Evolutionary conservation across 495 filamentous ascomycete species (phyloP), one percentile per base, ranked within the genome.

Genomic region (Penicillium salamii): DNA sequence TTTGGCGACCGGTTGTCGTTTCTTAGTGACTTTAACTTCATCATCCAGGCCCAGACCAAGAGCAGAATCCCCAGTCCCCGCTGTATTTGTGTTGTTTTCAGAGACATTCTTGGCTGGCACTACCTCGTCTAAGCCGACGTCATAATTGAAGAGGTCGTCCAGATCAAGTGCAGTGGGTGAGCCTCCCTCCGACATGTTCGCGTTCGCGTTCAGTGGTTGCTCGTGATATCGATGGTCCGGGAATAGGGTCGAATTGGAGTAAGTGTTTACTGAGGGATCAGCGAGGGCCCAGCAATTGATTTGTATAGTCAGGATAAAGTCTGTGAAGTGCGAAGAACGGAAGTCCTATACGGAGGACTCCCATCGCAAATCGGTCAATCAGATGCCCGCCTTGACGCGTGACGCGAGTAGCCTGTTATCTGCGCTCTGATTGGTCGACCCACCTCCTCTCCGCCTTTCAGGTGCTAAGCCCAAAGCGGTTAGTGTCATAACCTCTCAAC

Each of bases 11-110:
- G 89, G 87, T 15, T 73, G 80, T 54, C 89, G 77, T 59, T 85
- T 88, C 67, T 85, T 92, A 5, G 76, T 78, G 7, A 96, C 74
- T 53, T 87, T 86, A 52, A 99, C 78, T 57, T 96, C 89, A 54
- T 92, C 85, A 48, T 97, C 92, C 36, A 96, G 81, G 7, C 90
- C 90, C 17, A 95, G 63, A 3, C 66, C 56, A 15, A 73, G 47
- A 6, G 60, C 43, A 18, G 59, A 52, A 43, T 69, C 63, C 3
- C 52, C 76, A 62, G 47, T 62, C 41, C 59, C 46, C 52, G 44
- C 52, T 57, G 51, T 54, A 35, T 62, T 64, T 57, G 54, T 43
- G 20, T 69, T 62, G 5, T 56, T 46, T 24, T 64, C 61, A 14
- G 45, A 49, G 31, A 65, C 55, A 31, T 59, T 61, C 2, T 57